These are phyloP conservation scores for Taxawa tesnikishii DNA, from an alignment of 2,329 filamentous ascomycete genomes.

Conservation along the genomic window DNA sequence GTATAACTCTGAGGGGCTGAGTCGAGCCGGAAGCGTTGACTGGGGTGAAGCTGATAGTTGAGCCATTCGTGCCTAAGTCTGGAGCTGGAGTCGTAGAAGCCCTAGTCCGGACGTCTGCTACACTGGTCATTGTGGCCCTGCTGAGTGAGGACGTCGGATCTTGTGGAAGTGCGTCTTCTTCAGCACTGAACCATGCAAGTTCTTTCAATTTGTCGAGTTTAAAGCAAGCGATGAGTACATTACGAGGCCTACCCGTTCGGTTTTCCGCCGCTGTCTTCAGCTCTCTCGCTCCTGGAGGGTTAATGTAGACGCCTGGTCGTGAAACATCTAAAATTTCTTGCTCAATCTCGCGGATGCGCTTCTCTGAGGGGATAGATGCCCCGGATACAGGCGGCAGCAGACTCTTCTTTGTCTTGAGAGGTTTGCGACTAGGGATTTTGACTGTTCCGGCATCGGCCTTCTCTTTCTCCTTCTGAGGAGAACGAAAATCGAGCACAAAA, in stretches of 20 bases:
- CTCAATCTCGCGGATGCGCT: slow-evolving; percentile 15
- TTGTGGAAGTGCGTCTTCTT: not conserved
- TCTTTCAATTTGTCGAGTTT: slow-evolving; percentile 22
- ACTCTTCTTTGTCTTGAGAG: too few species aligned
- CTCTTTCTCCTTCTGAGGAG: too few species aligned
- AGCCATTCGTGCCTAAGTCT: too few species aligned
- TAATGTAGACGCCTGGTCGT: slow-evolving; percentile 28
- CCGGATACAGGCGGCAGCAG: too few species aligned
- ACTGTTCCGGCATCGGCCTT: too few species aligned
- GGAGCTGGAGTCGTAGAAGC: not conserved
- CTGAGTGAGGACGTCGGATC: not conserved
- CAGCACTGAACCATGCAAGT: slow-evolving; percentile 21
- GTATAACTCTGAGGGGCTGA: too few species aligned
- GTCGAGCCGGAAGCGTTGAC: too few species aligned
- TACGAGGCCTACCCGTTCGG: slow-evolving; percentile 27
- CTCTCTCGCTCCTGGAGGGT: slow-evolving; percentile 29
- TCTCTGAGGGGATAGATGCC: too few species aligned
- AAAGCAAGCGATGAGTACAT: slow-evolving; percentile 30
- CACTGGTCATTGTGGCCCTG: not conserved
- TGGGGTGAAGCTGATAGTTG: too few species aligned
- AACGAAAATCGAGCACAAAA: too few species aligned
- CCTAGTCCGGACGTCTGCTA: not conserved
- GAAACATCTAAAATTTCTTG: slow-evolving; percentile 17
- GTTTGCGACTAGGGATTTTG: too few species aligned
- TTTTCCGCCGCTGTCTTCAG: slow-evolving; percentile 14